Conservation (phyloP, 2,329 filamentous ascomycete species). For the Trichoderma semiorbis region DNA sequence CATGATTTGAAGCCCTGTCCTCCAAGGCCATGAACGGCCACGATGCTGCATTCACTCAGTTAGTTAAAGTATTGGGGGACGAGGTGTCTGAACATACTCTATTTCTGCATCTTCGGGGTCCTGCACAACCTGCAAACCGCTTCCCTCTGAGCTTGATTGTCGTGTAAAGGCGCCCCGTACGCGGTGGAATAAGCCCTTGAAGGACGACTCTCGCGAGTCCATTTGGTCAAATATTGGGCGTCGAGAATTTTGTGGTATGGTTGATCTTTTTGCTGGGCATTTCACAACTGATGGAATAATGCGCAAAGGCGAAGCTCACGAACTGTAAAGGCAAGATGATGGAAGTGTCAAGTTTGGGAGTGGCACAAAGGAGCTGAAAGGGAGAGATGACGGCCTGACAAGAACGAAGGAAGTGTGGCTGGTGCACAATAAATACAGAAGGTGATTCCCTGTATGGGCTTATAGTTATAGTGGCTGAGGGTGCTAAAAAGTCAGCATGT, state of each 20-base stretch:
- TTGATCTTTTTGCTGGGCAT: neutral
- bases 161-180: constrained; percentile 24
- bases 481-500: neutral
- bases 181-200: constrained; percentile 25
- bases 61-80: neutral
- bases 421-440: neutral
- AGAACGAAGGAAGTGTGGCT: constrained; percentile 6
- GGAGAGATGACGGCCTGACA: neutral
- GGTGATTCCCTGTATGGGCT: neutral
- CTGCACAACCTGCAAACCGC: constrained; percentile 23
- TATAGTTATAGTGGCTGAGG: neutral
- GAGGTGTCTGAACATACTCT: constrained; percentile 21
- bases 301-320: neutral
- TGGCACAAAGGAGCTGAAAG: neutral
- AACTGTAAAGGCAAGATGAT: neutral
- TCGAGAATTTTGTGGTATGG: neutral
- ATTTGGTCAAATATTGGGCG: constrained; percentile 14
- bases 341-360: neutral
- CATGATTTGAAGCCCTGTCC: constrained; percentile 28
- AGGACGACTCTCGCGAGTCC: constrained; percentile 24
- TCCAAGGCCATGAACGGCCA: constrained; percentile 28
- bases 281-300: neutral
- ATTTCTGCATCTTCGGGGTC: constrained; percentile 26
- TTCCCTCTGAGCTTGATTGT: constrained; percentile 19
- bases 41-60: constrained; percentile 23